These are phyloP conservation scores for Buddleja alternifolia DNA, from an alignment of 257 asterid genomes.

Conservation along the genomic window DNA sequence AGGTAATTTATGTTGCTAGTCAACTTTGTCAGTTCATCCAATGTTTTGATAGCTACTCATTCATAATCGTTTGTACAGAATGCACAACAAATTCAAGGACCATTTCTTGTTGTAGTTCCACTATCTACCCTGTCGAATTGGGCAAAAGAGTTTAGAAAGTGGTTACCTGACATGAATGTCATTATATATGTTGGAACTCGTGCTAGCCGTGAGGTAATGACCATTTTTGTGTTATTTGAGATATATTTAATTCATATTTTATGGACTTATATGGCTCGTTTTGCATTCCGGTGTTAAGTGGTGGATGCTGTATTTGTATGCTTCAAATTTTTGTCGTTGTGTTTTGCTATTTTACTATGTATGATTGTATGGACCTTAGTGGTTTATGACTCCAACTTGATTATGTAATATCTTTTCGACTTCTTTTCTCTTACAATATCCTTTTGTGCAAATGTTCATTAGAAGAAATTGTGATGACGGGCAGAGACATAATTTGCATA, in stretches of 20 bases:
- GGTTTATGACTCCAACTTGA: not conserved
- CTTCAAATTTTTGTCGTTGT: not conserved
- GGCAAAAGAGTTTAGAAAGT: slow-evolving; percentile 97
- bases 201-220: slow-evolving; percentile 93
- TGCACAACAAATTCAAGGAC: slow-evolving; percentile 92
- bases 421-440: slow-evolving; percentile 2
- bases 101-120: slow-evolving; percentile 98
- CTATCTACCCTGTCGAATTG: slow-evolving; percentile 95
- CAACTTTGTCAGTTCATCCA: slow-evolving; percentile 14
- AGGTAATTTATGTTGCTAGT: slow-evolving; percentile 51
- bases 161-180: slow-evolving; percentile 93
- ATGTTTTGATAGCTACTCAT: slow-evolving; percentile 26
- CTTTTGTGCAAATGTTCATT: not conserved
- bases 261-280: not conserved
- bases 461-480: slow-evolving; percentile 23
- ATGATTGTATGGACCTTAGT: slow-evolving; percentile 1
- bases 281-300: not conserved
- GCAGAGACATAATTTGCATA: slow-evolving; percentile 14
- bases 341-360: not conserved
- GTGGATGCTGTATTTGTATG: slow-evolving; percentile 1
- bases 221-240: slow-evolving; percentile 8
- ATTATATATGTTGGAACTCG: slow-evolving; percentile 93
- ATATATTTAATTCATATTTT: slow-evolving; percentile 19
- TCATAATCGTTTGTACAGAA: slow-evolving; percentile 55
- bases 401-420: not conserved